Evolutionary conservation across 2,329 filamentous ascomycete genomes (phyloP).

Genomic region (Anthostomella pinea): DNA sequence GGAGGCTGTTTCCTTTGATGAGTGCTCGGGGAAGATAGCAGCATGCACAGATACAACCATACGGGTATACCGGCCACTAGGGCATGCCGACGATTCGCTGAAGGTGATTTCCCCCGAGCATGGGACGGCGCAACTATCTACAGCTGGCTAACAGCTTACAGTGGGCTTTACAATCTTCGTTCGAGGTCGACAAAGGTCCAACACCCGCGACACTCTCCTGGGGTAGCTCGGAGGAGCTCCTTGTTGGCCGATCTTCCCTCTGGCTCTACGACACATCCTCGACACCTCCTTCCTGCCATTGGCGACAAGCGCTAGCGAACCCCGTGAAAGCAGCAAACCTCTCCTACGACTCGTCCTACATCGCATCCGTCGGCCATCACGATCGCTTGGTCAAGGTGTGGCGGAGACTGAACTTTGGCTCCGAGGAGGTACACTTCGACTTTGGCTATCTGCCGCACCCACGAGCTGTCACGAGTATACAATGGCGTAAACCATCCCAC

Average conservation of each 20-base stretch:
- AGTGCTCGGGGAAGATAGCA: constrained; percentile 80
- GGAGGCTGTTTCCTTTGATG: constrained; percentile 77
- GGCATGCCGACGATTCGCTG: constrained; percentile 65
- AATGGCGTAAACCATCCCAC: constrained; percentile 81
- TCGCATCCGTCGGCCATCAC: constrained; percentile 74
- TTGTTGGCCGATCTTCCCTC: constrained; percentile 70
- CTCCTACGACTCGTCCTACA: constrained; percentile 82
- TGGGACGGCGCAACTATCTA: constrained; percentile 4
- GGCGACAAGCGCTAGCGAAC: constrained; percentile 73
- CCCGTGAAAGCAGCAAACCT: constrained; percentile 71
- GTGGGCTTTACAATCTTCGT: constrained; percentile 64
- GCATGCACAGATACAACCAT: constrained; percentile 64
- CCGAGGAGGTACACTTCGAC: constrained; percentile 82
- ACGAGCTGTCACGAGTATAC: constrained; percentile 71
- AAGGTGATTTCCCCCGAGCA: constrained; percentile 54
- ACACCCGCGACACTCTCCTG: constrained; percentile 66
- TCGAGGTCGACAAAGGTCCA: constrained; percentile 50
- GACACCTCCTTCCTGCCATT: constrained; percentile 55
- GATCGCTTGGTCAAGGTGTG: constrained; percentile 91
- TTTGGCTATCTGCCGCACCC: constrained; percentile 89
- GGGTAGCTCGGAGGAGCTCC: constrained; percentile 80
- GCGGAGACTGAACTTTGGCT: constrained; percentile 80
- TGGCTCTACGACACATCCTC: constrained; percentile 61
- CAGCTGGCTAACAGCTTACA: constrained; percentile 30
- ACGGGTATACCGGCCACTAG: constrained; percentile 76